Conservation (phyloP, 2,329 filamentous ascomycete genomes). For the Penicillium aurantiogriseum region DNA sequence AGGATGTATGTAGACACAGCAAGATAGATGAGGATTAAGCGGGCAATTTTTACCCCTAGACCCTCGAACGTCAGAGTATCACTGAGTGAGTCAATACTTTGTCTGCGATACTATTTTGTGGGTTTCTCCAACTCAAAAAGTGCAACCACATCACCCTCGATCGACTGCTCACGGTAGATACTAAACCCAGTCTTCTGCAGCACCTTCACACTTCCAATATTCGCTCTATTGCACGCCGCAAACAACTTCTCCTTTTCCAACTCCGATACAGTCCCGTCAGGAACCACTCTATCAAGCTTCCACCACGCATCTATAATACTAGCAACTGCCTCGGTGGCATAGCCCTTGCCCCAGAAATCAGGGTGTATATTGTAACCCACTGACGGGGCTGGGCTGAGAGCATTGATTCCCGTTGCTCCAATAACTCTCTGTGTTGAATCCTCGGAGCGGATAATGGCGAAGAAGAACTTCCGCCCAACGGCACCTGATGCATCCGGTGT, state of each 20-base stretch:
- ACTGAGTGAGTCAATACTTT: neutral
- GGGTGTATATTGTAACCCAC: slow-evolving; percentile 28
- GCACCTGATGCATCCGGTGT: slow-evolving; percentile 23
- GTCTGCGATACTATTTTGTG: neutral
- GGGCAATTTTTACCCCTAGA: neutral
- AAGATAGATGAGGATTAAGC: neutral
- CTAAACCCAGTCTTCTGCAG: slow-evolving; percentile 19
- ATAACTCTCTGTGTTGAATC: slow-evolving; percentile 18
- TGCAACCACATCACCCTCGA: slow-evolving; percentile 20
- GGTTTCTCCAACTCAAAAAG: slow-evolving; percentile 14
- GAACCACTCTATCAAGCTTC: slow-evolving; percentile 10
- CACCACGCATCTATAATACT: slow-evolving; percentile 26
- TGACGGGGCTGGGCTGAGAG: slow-evolving; percentile 16
- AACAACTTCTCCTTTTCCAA: slow-evolving; percentile 16
- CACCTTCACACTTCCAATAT: slow-evolving; percentile 23
- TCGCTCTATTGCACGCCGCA: slow-evolving; percentile 19
- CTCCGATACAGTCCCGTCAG: neutral
- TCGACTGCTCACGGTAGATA: slow-evolving; percentile 9
- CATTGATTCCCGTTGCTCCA: slow-evolving; percentile 22
- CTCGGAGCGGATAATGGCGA: slow-evolving; percentile 15
- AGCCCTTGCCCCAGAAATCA: slow-evolving; percentile 26
- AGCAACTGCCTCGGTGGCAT: slow-evolving; percentile 24
- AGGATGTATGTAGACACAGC: neutral
- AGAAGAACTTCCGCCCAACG: slow-evolving; percentile 19
- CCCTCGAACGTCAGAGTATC: neutral